Conservation (phyloP, 805 yeast genomes). For the Cyberlindnera misumaiensis region DNA sequence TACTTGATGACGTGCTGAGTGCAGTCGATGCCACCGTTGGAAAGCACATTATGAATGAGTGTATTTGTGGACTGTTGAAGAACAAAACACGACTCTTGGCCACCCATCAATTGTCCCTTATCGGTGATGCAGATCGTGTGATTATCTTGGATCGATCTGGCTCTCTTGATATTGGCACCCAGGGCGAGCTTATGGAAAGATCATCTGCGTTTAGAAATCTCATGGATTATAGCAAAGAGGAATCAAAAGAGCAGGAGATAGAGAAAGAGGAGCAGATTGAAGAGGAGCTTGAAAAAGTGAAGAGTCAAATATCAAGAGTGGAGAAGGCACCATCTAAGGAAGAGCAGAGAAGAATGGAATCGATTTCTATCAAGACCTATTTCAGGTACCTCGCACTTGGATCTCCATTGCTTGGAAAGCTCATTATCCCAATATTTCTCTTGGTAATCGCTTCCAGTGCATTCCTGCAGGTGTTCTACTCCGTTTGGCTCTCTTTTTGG, state of each 20-base stretch:
- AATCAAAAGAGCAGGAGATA: conserved; percentile 23
- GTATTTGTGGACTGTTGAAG: conserved; percentile 53
- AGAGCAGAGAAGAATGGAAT: conserved; percentile 17
- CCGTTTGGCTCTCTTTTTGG: conserved; percentile 81
- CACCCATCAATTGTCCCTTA: conserved; percentile 74
- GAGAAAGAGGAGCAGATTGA: conserved; percentile 23
- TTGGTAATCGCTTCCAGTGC: conserved; percentile 27
- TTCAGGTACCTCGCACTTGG: conserved; percentile 37
- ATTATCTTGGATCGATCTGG: conserved; percentile 59
- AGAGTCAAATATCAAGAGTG: conserved; percentile 5
- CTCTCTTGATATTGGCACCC: conserved; percentile 57
- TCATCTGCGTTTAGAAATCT: conserved; percentile 44
- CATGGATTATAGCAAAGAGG: conserved; percentile 39
- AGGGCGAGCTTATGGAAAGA: conserved; percentile 40
- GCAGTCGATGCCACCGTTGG: conserved; percentile 89
- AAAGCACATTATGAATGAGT: conserved; percentile 64
- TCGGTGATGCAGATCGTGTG: conserved; percentile 62
- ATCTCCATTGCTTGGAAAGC: conserved; percentile 33
- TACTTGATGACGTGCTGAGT: conserved; percentile 74
- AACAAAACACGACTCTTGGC: conserved; percentile 67
- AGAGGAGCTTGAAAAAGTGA: conserved; percentile 16
- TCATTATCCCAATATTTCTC: conserved; percentile 25
- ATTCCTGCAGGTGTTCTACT: conserved; percentile 49
- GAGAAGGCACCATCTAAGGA: conserved; percentile 2
- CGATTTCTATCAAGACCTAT: conserved; percentile 29